These are phyloP conservation scores for Fomitopsis palustris DNA, from an alignment of 1,284 basidiomycete species.

Conservation along the genomic window DNA sequence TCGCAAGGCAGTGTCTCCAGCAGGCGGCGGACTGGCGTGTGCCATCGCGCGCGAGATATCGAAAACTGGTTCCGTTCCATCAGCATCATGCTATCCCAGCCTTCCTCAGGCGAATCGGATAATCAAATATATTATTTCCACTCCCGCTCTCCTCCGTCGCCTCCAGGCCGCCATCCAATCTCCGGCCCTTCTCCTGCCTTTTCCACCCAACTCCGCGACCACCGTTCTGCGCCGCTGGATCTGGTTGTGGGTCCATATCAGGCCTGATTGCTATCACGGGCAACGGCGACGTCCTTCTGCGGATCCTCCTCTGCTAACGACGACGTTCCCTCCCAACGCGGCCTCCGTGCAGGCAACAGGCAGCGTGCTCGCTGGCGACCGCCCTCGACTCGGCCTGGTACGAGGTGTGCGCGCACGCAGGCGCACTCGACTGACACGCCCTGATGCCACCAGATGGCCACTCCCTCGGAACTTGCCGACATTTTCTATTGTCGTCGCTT, in stretches of 20 bases:
- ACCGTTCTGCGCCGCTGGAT: not conserved
- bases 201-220: slow-evolving; percentile 5
- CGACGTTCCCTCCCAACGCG: not conserved
- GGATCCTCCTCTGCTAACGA: not conserved
- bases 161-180: not conserved
- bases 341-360: not conserved
- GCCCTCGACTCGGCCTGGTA: not conserved
- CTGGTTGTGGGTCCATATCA: slow-evolving; percentile 4
- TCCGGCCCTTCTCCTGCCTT: slow-evolving; percentile 3
- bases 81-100: slow-evolving; percentile 1
- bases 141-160: not conserved
- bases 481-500: not conserved
- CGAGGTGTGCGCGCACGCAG: not conserved
- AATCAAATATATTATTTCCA: not conserved
- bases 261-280: not conserved
- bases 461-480: not conserved
- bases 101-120: not conserved
- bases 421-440: not conserved
- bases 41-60: slow-evolving; percentile 15
- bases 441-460: not conserved
- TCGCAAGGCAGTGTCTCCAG: slow-evolving; percentile 5
- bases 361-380: not conserved
- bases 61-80: slow-evolving; percentile 16
- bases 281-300: slow-evolving; percentile 1
- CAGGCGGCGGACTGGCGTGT: slow-evolving; percentile 10